phyloP scores from a whole-genome alignment of 805 yeast species.

The Lachancea sp. region DNA sequence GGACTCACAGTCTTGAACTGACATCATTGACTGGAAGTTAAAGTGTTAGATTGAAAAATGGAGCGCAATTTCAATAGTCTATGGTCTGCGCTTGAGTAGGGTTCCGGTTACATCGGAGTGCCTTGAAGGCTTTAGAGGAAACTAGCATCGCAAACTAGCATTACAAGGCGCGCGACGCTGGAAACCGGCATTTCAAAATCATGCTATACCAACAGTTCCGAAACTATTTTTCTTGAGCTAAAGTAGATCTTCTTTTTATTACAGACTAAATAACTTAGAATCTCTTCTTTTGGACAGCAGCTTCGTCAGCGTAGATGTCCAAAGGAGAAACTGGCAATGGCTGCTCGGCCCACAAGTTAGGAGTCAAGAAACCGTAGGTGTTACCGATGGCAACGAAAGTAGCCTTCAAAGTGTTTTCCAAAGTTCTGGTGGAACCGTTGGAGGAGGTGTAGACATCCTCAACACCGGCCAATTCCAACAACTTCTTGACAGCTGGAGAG shows the following conservation, averaged over 20 bases:
- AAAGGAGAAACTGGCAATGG: conserved; percentile 87
- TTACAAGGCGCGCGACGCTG: too few species aligned
- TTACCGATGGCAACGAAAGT: conserved; percentile 98
- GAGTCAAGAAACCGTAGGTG: conserved; percentile 99
- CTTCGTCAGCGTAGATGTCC: conserved; percentile 88
- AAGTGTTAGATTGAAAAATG: too few species aligned
- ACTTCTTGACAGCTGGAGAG: conserved; percentile 98
- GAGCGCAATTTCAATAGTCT: too few species aligned
- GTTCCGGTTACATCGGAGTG: too few species aligned
- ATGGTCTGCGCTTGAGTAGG: too few species aligned
- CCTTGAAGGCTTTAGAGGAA: too few species aligned
- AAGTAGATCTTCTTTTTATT: background rate
- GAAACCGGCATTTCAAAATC: too few species aligned
- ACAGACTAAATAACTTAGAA: conserved; percentile 41
- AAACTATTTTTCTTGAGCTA: too few species aligned
- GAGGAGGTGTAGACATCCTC: conserved; percentile 99
- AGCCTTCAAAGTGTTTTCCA: conserved; percentile 99
- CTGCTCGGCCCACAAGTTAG: conserved; percentile 93
- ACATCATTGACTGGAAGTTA: too few species aligned
- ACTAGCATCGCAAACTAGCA: too few species aligned
- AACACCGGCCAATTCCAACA: conserved; percentile 98
- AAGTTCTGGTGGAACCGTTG: conserved; percentile 98
- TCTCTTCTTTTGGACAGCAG: conserved; percentile 67
- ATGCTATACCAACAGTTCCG: too few species aligned
- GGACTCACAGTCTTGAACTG: too few species aligned